Conservation (phyloP, 169 alveolate genomes). For the Plasmodium yoelii region DNA sequence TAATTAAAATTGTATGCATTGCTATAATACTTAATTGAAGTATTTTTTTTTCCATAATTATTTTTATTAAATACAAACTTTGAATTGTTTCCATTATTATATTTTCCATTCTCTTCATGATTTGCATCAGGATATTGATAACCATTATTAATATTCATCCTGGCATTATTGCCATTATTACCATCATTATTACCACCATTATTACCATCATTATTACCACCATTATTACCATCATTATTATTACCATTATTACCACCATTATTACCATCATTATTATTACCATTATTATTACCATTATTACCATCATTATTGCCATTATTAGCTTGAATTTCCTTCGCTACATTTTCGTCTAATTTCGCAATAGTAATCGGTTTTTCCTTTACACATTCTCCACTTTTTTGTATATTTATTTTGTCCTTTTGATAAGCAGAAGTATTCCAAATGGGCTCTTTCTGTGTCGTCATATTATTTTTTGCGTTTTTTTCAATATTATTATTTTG, state of each 20-base stretch:
- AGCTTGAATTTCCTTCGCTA: background rate
- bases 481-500: too few relatives aligned
- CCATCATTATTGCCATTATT: background rate
- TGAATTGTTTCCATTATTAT: background rate
- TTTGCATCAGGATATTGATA: background rate
- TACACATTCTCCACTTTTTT: too few relatives aligned
- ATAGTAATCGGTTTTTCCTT: too few relatives aligned
- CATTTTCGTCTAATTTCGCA: too few relatives aligned
- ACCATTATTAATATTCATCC: background rate
- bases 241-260: background rate
- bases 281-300: background rate
- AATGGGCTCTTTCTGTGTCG: too few relatives aligned
- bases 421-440: too few relatives aligned
- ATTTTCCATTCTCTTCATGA: background rate
- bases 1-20: conserved; percentile 2
- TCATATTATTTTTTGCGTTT: too few relatives aligned
- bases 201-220: background rate
- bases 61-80: background rate
- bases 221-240: background rate
- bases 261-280: background rate
- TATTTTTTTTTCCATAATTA: conserved; percentile 6
- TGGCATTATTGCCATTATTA: background rate
- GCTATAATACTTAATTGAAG: background rate
- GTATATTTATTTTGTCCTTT: too few relatives aligned
- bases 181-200: background rate